Evolutionary conservation across 306 rosid species (phyloP).

Genomic region (Oxytropis ochrocephala): DNA sequence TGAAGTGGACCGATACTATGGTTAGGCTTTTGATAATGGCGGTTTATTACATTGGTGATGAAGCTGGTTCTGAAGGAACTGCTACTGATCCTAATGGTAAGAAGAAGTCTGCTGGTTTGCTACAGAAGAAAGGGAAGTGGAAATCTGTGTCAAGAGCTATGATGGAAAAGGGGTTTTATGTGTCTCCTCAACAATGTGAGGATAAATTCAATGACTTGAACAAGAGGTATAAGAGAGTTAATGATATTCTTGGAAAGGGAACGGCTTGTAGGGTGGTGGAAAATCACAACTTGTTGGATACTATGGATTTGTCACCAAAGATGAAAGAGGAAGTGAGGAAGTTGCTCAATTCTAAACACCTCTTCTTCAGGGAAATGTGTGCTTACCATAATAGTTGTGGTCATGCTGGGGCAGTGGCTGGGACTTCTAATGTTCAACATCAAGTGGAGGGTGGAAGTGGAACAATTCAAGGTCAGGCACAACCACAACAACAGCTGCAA

Average conservation of each 20-base stretch:
- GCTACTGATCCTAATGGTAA: constrained; percentile 45
- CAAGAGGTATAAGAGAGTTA: constrained; percentile 91
- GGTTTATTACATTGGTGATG: constrained; percentile 86
- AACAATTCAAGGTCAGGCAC: constrained; percentile 18
- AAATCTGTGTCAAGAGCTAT: constrained; percentile 87
- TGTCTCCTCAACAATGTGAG: constrained; percentile 96
- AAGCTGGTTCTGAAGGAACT: constrained; percentile 46
- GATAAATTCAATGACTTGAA: constrained; percentile 90
- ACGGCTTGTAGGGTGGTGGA: constrained; percentile 88
- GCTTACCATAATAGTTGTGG: constrained; percentile 88
- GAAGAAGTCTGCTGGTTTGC: constrained; percentile 54
- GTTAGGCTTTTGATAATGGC: constrained; percentile 81
- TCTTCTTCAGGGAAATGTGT: constrained; percentile 95
- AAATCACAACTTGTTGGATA: constrained; percentile 64
- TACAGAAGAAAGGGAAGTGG: constrained; percentile 98
- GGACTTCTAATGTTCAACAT: constrained; percentile 13
- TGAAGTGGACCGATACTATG: constrained; percentile 96
- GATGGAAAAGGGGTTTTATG: constrained; percentile 88
- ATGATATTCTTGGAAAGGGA: constrained; percentile 91
- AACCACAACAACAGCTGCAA: constrained; percentile 14
- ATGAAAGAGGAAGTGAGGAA: constrained; percentile 73
- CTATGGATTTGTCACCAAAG: constrained; percentile 72
- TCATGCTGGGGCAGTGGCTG: constrained; percentile 25
- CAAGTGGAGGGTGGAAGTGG: constrained; percentile 42
- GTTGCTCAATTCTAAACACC: constrained; percentile 80